A percentile compares a stretch with the other conserved stretches of the same genome.
Conservation (phyloP, 441 rosid genomes). For the Croton laevigatus region DNA sequence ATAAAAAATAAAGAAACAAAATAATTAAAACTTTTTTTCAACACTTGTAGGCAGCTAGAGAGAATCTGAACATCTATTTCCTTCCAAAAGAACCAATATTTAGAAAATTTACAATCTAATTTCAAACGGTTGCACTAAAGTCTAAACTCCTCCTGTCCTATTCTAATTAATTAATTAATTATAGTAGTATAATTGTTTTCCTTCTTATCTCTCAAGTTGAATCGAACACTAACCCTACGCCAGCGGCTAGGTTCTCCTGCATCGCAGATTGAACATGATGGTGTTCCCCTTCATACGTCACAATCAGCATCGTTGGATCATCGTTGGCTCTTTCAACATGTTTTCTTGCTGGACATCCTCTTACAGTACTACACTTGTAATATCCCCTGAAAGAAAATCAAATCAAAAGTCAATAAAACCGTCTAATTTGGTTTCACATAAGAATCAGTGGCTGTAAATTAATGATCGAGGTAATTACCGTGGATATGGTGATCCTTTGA, state of each 20-base stretch:
- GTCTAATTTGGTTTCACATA: neutral
- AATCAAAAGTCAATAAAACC: neutral
- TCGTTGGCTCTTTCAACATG: slow-evolving; percentile 84
- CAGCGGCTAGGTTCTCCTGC: slow-evolving; percentile 45
- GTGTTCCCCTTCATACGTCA: slow-evolving; percentile 93
- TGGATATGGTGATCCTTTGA: slow-evolving; percentile 94
- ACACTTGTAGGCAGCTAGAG: neutral
- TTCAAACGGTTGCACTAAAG: slow-evolving; percentile 16
- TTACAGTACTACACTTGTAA: slow-evolving; percentile 74
- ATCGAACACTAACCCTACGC: slow-evolving; percentile 48
- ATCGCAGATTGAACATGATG: slow-evolving; percentile 53
- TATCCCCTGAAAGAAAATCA: slow-evolving; percentile 58
- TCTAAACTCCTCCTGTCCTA: slow-evolving; percentile 4
- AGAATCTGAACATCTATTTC: slow-evolving; percentile 3
- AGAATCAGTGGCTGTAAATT: slow-evolving; percentile 8
- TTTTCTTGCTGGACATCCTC: slow-evolving; percentile 92
- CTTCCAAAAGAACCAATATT: neutral
- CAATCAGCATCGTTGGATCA: slow-evolving; percentile 78
- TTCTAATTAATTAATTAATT: neutral
- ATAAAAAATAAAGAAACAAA: neutral
- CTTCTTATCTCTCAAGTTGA: slow-evolving; percentile 30
- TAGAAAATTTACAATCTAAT: slow-evolving; percentile 31
- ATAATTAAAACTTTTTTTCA: slow-evolving; percentile 8
- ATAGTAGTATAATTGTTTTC: neutral
- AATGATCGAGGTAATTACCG: slow-evolving; percentile 43